phyloP scores from a whole-genome alignment of 345 rosid genomes.

The Camelina hispida region DNA sequence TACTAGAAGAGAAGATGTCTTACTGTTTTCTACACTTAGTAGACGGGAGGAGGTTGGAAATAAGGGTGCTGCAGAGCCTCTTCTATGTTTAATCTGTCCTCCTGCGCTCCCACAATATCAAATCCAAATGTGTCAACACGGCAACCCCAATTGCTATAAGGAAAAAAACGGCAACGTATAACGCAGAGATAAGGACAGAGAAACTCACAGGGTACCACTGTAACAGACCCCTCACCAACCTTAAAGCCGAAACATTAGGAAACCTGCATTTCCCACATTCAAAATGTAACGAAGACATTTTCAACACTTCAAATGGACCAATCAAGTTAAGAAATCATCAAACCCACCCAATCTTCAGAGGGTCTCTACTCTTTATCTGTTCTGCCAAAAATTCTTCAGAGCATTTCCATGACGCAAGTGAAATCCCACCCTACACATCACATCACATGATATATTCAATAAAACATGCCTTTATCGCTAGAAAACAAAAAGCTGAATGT shows the following conservation, averaged over 20 bases:
- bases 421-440: slow-evolving; percentile 59
- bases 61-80: slow-evolving; percentile 87
- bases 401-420: slow-evolving; percentile 97
- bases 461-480: slow-evolving; percentile 25
- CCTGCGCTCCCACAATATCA: slow-evolving; percentile 46
- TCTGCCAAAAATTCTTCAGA: slow-evolving; percentile 80
- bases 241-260: slow-evolving; percentile 80
- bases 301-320: slow-evolving; percentile 3
- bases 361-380: slow-evolving; percentile 90
- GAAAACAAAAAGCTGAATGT: neutral
- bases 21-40: slow-evolving; percentile 24
- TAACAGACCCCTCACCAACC: slow-evolving; percentile 80
- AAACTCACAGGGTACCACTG: slow-evolving; percentile 86
- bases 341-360: slow-evolving; percentile 78
- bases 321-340: slow-evolving; percentile 3
- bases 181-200: slow-evolving; percentile 1
- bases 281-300: neutral
- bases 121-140: slow-evolving; percentile 5
- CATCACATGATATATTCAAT: slow-evolving; percentile 23
- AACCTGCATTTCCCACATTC: slow-evolving; percentile 56
- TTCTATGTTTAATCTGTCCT: slow-evolving; percentile 68
- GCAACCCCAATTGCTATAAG: neutral
- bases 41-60: slow-evolving; percentile 58
- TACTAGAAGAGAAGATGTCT: neutral
- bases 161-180: neutral